A percentile compares a stretch with the other conserved stretches of the same genome.
phyloP scores from a whole-genome alignment of 2,329 filamentous ascomycete genomes.

The Celoporthe dispersa region DNA sequence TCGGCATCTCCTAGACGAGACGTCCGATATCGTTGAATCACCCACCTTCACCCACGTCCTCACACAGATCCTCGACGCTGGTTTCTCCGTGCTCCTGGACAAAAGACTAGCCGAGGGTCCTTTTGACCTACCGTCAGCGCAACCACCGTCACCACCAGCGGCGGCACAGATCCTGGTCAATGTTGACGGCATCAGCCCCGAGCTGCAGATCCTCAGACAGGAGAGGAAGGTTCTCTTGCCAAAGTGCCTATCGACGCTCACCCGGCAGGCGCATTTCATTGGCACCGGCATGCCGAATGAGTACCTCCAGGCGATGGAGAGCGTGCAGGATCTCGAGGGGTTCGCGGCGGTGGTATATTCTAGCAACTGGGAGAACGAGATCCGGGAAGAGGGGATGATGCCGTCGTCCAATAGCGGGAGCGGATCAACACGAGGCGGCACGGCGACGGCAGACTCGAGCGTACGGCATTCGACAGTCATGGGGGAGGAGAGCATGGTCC shows the following conservation, averaged over 20 bases:
- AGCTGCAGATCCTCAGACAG: slow-evolving; percentile 55
- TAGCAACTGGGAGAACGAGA: slow-evolving; percentile 77
- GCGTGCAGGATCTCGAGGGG: slow-evolving; percentile 75
- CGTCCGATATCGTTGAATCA: slow-evolving; percentile 92
- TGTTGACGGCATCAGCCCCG: slow-evolving; percentile 46
- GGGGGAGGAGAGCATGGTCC: slow-evolving; percentile 56
- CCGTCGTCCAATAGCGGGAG: slow-evolving; percentile 28
- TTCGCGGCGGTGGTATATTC: slow-evolving; percentile 88
- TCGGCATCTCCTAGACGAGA: slow-evolving; percentile 89
- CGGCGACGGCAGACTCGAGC: slow-evolving; percentile 23
- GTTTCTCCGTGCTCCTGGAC: slow-evolving; percentile 83
- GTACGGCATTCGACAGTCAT: slow-evolving; percentile 33
- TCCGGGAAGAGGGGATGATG: slow-evolving; percentile 53
- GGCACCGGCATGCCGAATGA: slow-evolving; percentile 76
- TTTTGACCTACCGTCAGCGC: slow-evolving; percentile 64
- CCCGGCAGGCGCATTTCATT: slow-evolving; percentile 87
- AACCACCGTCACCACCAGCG: slow-evolving; percentile 31
- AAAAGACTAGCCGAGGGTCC: slow-evolving; percentile 78
- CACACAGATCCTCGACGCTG: slow-evolving; percentile 82
- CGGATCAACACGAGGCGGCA: background rate
- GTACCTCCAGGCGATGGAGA: slow-evolving; percentile 76
- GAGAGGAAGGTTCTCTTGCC: slow-evolving; percentile 75
- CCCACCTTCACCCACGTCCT: slow-evolving; percentile 88
- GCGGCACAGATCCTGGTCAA: slow-evolving; percentile 31
- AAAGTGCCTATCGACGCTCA: slow-evolving; percentile 86